Evolutionary conservation across 1,139 yeast species (phyloP).

Genomic region (Blastobotrys illinoisensis): DNA sequence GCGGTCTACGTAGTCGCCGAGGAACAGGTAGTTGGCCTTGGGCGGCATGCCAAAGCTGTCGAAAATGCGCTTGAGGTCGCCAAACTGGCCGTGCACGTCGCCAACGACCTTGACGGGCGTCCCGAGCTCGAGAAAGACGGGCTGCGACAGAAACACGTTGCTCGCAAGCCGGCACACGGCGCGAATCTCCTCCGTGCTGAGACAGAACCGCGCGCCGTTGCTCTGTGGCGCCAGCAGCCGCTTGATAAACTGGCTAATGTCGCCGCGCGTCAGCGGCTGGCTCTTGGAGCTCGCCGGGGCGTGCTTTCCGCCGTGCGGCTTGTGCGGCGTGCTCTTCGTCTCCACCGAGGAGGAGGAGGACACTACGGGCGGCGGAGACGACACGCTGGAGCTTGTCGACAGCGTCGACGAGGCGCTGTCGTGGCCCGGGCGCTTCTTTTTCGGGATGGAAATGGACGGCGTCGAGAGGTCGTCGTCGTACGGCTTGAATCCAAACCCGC

Average conservation of each 20-base stretch:
- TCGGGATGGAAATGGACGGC: neutral
- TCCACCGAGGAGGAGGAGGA: conserved; percentile 5
- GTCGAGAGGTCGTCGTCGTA: neutral
- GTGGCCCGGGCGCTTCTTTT: neutral
- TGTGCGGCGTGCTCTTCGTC: neutral
- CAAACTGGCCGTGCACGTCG: conserved; percentile 81
- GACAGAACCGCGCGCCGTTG: conserved; percentile 24
- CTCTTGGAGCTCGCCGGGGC: neutral
- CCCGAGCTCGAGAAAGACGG: conserved; percentile 65
- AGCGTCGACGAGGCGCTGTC: neutral
- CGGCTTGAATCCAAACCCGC: neutral
- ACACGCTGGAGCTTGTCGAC: neutral
- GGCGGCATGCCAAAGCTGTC: conserved; percentile 80
- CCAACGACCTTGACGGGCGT: conserved; percentile 87
- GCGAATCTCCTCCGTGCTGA: conserved; percentile 51
- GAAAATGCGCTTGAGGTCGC: conserved; percentile 67
- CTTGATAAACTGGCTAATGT: conserved; percentile 17
- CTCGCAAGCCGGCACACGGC: conserved; percentile 62
- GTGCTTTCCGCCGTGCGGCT: neutral
- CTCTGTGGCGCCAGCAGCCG: conserved; percentile 21
- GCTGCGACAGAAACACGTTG: conserved; percentile 68
- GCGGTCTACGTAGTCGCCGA: conserved; percentile 85
- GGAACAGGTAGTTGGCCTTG: conserved; percentile 65
- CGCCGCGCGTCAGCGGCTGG: neutral
- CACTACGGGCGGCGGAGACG: neutral